These are phyloP conservation scores for Xanthoconium separans DNA, from an alignment of 1,284 basidiomycete species.

Conservation along the genomic window DNA sequence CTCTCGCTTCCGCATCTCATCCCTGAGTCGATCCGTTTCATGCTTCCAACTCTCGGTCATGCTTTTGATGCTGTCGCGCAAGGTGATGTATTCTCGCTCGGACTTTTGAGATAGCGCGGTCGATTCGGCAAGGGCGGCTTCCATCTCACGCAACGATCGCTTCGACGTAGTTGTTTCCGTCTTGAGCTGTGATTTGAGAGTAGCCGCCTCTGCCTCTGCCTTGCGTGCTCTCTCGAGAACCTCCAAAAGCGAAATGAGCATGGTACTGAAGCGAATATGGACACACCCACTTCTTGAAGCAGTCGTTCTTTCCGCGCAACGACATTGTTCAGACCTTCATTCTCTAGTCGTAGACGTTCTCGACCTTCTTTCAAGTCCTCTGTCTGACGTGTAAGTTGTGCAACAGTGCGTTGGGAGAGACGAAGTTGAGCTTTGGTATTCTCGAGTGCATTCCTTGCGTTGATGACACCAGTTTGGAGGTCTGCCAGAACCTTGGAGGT, in stretches of 20 bases:
- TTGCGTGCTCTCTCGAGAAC: slow-evolving; percentile 79
- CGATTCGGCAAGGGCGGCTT: slow-evolving; percentile 64
- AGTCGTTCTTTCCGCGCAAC: slow-evolving; percentile 83
- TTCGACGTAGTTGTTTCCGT: slow-evolving; percentile 68
- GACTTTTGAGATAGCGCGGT: slow-evolving; percentile 74
- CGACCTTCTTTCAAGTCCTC: slow-evolving; percentile 86
- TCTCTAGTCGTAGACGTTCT: slow-evolving; percentile 77
- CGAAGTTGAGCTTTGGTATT: slow-evolving; percentile 79
- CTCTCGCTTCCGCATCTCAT: slow-evolving; percentile 71
- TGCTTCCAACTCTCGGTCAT: slow-evolving; percentile 68
- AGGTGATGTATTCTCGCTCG: slow-evolving; percentile 74
- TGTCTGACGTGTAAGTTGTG: slow-evolving; percentile 75
- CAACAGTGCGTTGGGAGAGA: slow-evolving; percentile 74
- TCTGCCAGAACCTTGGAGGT: slow-evolving; percentile 84
- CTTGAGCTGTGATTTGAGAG: slow-evolving; percentile 69
- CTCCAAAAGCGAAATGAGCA: slow-evolving; percentile 35
- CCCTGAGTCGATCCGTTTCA: slow-evolving; percentile 61
- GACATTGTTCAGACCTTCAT: slow-evolving; percentile 82
- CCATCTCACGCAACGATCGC: slow-evolving; percentile 76
- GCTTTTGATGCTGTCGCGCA: slow-evolving; percentile 70
- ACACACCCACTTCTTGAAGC: slow-evolving; percentile 67
- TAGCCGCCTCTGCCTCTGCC: slow-evolving; percentile 69
- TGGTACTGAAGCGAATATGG: background rate
- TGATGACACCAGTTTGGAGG: slow-evolving; percentile 77
- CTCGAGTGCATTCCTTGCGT: slow-evolving; percentile 76